Percentiles rank a stretch among this genome's conserved stretches.
Evolutionary conservation across 805 yeast species (phyloP).

Genomic region (Candida ortonii): DNA sequence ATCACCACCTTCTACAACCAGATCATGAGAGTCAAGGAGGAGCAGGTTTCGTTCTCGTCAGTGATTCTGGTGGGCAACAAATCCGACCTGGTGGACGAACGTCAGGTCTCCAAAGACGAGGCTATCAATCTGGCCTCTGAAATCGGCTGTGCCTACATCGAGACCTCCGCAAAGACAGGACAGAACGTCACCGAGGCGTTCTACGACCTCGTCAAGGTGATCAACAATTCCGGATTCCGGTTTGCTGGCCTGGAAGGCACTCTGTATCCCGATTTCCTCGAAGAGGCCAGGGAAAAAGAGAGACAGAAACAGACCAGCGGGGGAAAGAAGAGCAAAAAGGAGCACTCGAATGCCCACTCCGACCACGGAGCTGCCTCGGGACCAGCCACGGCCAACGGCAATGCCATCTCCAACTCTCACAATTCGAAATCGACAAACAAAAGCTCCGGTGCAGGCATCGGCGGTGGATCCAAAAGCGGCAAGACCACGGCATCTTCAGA

Average conservation of each 20-base stretch:
- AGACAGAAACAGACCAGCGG: conserved; percentile 4
- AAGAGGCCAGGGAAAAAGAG: conserved; percentile 22
- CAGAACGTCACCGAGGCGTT: conserved; percentile 60
- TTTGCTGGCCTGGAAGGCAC: conserved; percentile 29
- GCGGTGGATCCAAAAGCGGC: conserved; percentile 8
- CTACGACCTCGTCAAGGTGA: conserved; percentile 34
- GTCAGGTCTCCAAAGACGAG: conserved; percentile 62
- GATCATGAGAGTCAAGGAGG: conserved; percentile 46
- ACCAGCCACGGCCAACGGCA: conserved; percentile 1
- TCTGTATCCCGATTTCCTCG: conserved; percentile 25
- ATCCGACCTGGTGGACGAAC: conserved; percentile 59
- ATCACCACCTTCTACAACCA: conserved; percentile 62
- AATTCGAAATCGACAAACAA: conserved; percentile 5
- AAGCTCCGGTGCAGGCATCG: conserved; percentile 15
- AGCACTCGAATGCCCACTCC: conserved; percentile 5
- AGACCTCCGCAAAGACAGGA: conserved; percentile 90
- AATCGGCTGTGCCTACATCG: conserved; percentile 74
- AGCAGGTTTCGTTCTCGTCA: conserved; percentile 62
- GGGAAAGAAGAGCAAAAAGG: conserved; percentile 15
- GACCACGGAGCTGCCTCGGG: conserved; percentile 7
- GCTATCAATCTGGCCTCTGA: conserved; percentile 60
- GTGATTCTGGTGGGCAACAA: conserved; percentile 76
- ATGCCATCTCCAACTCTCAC: background rate
- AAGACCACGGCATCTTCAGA: conserved; percentile 5
- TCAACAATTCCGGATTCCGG: conserved; percentile 24